These are phyloP conservation scores for Colletotrichum musicola DNA, from an alignment of 2,329 filamentous ascomycete species.

Conservation along the genomic window DNA sequence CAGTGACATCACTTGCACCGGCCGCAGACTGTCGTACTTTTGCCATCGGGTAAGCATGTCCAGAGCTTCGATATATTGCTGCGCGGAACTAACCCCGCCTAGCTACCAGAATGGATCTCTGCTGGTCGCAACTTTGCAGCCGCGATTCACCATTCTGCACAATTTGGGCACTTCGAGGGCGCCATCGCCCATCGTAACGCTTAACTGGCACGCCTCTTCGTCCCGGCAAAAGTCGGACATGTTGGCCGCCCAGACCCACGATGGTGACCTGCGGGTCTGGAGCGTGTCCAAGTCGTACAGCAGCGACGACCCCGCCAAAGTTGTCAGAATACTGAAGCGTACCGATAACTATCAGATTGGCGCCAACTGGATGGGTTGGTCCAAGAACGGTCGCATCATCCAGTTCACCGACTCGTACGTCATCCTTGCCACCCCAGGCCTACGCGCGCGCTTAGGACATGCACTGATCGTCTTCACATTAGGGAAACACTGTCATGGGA, in stretches of 20 bases:
- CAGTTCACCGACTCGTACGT: constrained; percentile 88
- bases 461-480: constrained; percentile 44
- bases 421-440: constrained; percentile 43
- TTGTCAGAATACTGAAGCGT: constrained; percentile 88
- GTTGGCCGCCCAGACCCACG: constrained; percentile 91
- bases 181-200: constrained; percentile 86
- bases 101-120: constrained; percentile 97
- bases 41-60: constrained; percentile 82
- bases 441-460: constrained; percentile 62
- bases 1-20: constrained; percentile 93
- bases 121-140: constrained; percentile 88
- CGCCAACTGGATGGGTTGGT: constrained; percentile 98
- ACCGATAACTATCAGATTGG: constrained; percentile 80
- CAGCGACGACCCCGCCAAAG: constrained; percentile 81
- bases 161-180: constrained; percentile 86
- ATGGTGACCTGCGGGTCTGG: constrained; percentile 95
- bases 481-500: constrained; percentile 97
- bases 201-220: constrained; percentile 97
- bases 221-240: constrained; percentile 97
- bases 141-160: constrained; percentile 93
- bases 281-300: constrained; percentile 88
- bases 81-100: constrained; percentile 36
- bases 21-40: constrained; percentile 92
- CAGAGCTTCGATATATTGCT: neutral
- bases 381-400: constrained; percentile 95